Evolutionary conservation across 371 early-diverging fungal genomes (phyloP).

Genomic region (Mucor racemosus): DNA sequence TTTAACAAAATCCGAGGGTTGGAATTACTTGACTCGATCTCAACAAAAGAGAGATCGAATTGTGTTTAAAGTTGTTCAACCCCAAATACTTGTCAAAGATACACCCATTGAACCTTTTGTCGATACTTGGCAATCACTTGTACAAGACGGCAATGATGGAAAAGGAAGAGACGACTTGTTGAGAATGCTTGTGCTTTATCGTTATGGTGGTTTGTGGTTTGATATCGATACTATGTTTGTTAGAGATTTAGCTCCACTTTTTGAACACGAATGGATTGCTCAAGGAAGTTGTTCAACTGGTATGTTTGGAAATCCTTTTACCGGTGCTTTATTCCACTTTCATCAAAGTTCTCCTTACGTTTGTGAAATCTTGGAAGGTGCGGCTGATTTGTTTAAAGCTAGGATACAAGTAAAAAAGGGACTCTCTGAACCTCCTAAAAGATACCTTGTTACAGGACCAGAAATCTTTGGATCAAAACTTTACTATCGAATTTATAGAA

Average conservation of each 20-base stretch:
- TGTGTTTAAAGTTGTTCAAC: constrained; percentile 22
- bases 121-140: constrained; percentile 25
- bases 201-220: constrained; percentile 59
- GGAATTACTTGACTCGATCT: constrained; percentile 22
- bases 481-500: constrained; percentile 40
- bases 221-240: constrained; percentile 49
- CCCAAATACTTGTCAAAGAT: not conserved
- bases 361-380: constrained; percentile 43
- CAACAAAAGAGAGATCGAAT: constrained; percentile 23
- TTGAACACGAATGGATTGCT: constrained; percentile 49
- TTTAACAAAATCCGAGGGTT: constrained; percentile 24
- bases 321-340: constrained; percentile 43
- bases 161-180: constrained; percentile 31
- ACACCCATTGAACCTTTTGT: constrained; percentile 30
- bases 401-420: constrained; percentile 11
- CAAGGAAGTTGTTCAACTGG: constrained; percentile 42
- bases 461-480: constrained; percentile 37
- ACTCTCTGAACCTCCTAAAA: constrained; percentile 9
- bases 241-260: constrained; percentile 46
- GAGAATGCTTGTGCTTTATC: constrained; percentile 44
- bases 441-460: constrained; percentile 25
- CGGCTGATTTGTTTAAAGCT: constrained; percentile 28
- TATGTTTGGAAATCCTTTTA: constrained; percentile 43
- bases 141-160: constrained; percentile 25
- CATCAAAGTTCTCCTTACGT: constrained; percentile 41